A percentile compares a stretch with the other conserved stretches of the same genome.
Evolutionary conservation across 768 basidiomycete species (phyloP).

Genomic region (Russula sp.): DNA sequence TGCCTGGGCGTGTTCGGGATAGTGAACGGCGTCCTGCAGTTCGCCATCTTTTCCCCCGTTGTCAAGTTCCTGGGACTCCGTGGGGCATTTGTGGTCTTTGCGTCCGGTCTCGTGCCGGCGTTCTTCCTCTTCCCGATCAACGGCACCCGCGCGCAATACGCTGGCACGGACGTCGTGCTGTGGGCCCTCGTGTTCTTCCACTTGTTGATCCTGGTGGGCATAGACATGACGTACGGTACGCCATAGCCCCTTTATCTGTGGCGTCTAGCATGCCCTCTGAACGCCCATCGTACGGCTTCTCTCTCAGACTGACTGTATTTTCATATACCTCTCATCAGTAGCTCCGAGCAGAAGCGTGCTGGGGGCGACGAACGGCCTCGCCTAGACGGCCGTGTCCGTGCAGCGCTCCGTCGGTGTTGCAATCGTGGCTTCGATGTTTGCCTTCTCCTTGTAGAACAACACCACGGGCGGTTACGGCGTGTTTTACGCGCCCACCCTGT

Average conservation of each 20-base stretch:
- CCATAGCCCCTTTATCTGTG: not conserved
- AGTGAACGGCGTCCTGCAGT: not conserved
- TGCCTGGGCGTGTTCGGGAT: not conserved
- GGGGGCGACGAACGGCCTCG: slow-evolving; percentile 47
- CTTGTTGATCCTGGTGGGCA: not conserved
- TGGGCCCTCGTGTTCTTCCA: not conserved
- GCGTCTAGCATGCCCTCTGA: slow-evolving; percentile 33
- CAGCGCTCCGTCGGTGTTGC: slow-evolving; percentile 48
- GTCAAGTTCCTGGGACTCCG: not conserved
- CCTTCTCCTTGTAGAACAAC: slow-evolving; percentile 23
- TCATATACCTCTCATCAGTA: slow-evolving; percentile 30
- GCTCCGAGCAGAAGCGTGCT: slow-evolving; percentile 31
- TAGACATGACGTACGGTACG: not conserved
- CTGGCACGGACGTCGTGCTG: not conserved
- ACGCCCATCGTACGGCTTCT: slow-evolving; percentile 15
- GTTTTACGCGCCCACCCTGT: slow-evolving; percentile 18
- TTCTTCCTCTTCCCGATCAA: not conserved
- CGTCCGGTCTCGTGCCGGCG: not conserved
- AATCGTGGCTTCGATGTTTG: slow-evolving; percentile 43
- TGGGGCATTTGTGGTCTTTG: not conserved
- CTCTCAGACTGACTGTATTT: slow-evolving; percentile 30
- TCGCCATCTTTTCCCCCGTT: not conserved
- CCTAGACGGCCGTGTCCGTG: slow-evolving; percentile 44
- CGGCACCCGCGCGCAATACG: not conserved
- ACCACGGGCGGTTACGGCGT: slow-evolving; percentile 37